These are phyloP conservation scores for Boeremia exigua DNA, from an alignment of 2,329 filamentous ascomycete species.

Conservation along the genomic window DNA sequence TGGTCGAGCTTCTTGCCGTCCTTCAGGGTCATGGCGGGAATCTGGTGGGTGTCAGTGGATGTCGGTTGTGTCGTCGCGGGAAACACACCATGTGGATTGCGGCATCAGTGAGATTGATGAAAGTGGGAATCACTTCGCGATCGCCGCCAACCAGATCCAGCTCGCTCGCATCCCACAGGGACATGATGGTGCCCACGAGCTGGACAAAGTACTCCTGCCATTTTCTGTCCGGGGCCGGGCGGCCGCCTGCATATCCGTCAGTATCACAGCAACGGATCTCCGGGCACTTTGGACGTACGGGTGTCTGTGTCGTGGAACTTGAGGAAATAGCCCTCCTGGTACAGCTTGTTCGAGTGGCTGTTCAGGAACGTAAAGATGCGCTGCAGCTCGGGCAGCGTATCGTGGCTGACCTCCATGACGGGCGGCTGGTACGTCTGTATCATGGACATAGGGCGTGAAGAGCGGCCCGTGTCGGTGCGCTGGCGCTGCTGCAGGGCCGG, in stretches of 20 bases:
- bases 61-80: background rate
- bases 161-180: constrained; percentile 92
- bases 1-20: constrained; percentile 88
- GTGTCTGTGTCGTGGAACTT: constrained; percentile 95
- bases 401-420: constrained; percentile 81
- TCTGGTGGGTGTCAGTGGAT: constrained; percentile 38
- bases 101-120: constrained; percentile 96
- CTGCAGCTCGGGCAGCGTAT: constrained; percentile 90
- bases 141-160: constrained; percentile 86
- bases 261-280: constrained; percentile 19
- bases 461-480: constrained; percentile 57
- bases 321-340: constrained; percentile 96
- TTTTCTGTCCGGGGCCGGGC: constrained; percentile 81
- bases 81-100: constrained; percentile 92
- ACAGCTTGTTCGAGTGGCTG: constrained; percentile 93
- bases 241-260: constrained; percentile 69
- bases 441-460: constrained; percentile 81
- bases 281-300: constrained; percentile 63
- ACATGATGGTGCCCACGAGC: constrained; percentile 91
- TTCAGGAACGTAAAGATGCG: constrained; percentile 95
- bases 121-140: constrained; percentile 85
- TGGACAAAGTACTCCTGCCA: constrained; percentile 99
- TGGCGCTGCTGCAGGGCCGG: constrained; percentile 48
- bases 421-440: constrained; percentile 84
- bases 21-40: constrained; percentile 81